These are phyloP conservation scores for Chaetomium cochliodes DNA, from an alignment of 495 filamentous ascomycete species.

Conservation along the genomic window DNA sequence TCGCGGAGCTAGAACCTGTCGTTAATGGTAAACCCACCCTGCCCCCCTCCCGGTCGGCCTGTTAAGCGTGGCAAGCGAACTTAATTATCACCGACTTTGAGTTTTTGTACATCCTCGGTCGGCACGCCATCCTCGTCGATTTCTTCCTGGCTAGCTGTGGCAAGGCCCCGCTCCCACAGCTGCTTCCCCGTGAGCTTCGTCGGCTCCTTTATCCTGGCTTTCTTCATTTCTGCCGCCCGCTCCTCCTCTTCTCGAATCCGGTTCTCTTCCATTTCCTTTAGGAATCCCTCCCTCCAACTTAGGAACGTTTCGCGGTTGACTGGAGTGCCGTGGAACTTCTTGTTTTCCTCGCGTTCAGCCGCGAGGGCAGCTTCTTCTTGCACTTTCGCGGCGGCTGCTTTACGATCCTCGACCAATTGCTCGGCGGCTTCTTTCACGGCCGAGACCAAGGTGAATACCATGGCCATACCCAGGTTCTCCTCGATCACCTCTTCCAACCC, in stretches of 20 bases:
- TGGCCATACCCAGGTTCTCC: slow-evolving; percentile 95
- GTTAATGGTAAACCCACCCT: neutral
- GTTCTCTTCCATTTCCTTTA: slow-evolving; percentile 72
- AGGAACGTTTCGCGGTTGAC: slow-evolving; percentile 83
- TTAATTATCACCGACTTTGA: slow-evolving; percentile 54
- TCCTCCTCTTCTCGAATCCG: slow-evolving; percentile 63
- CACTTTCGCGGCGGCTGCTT: slow-evolving; percentile 56
- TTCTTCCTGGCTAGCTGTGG: slow-evolving; percentile 70
- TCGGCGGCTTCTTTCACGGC: slow-evolving; percentile 87
- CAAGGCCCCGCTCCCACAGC: slow-evolving; percentile 81
- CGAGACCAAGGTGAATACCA: slow-evolving; percentile 89
- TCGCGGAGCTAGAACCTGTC: neutral
- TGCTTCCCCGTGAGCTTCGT: slow-evolving; percentile 72
- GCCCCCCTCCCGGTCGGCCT: neutral
- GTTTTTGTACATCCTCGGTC: slow-evolving; percentile 60
- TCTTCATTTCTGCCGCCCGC: slow-evolving; percentile 71
- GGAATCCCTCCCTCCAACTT: slow-evolving; percentile 76
- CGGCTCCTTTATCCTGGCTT: slow-evolving; percentile 64
- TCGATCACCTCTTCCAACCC: slow-evolving; percentile 67
- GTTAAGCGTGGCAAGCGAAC: neutral
- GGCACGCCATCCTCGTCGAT: slow-evolving; percentile 50
- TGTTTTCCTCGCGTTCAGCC: slow-evolving; percentile 87
- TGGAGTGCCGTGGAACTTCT: slow-evolving; percentile 88
- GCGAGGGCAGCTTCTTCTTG: slow-evolving; percentile 65
- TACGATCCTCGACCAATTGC: slow-evolving; percentile 67